Evolutionary conservation across 306 rosid species (phyloP), one percentile per base, ranked within the genome.

Genomic region (Luffa aegyptiaca): DNA sequence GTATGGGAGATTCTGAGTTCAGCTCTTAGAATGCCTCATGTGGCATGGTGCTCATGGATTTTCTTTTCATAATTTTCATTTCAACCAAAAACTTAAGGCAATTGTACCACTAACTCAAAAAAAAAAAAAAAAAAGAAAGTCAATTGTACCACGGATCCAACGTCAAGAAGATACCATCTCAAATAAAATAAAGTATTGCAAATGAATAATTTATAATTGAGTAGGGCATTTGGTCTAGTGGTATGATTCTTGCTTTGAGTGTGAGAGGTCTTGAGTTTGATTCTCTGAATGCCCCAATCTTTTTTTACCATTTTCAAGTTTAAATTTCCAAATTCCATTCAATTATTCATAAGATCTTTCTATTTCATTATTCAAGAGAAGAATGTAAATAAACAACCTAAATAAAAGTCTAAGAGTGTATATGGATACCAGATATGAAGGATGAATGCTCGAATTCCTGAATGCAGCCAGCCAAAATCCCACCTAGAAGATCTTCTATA

Each of bases 201-300:
- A 26, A 26, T 26, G 31, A 26, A 26, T 26, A 26, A 26, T 26
- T 0, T 26, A 26, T 26, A 26, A 0, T 26, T 26, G 0, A 26
- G 31, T 26, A 26, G 31, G 31, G 31, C 31, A 31, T 61, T 61
- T 61, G 72, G 72, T 65, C 72, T 37, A 65, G 46, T 65, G 46
- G 31, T 26, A 26, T 26, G 31, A 26, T 26, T 26, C 31, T 26
- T 1, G 31, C 31, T 26, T 26, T 26, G 31, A 1, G 31, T 26
- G 1, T 1, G 31, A 26, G 31, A 26, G 31, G 31, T 26, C 31
- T 26, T 1, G 42, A 31, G 39, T 62, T 62, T 2, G 8, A 33
- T 33, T 62, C 69, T 62, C n/a, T 52, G 81, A 80, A 84, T 76
- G 79, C 83, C 81, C 81, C 64, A 5, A 20, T 26, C 0, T 21